Base-by-base conservation (phyloP, 306 rosid genomes). In the Vicia villosa region DNA sequence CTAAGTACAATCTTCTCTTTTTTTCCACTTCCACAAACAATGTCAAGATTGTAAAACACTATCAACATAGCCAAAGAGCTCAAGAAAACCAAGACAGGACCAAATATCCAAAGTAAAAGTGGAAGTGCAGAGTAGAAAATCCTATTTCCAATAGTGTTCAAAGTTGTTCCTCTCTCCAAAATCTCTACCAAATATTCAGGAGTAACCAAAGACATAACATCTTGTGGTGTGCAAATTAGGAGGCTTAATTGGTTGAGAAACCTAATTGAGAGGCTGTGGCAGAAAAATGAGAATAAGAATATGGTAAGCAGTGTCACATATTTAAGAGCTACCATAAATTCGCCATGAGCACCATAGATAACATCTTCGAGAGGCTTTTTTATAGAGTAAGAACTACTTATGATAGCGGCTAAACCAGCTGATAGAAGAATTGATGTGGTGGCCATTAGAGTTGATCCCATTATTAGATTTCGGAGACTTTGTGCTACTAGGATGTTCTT, bases 361-460 rank as follows among this genome's bases (percentile, higher is more conserved):
- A 76, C 14, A 57, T 89, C 95, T 40, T 92, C 81, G 0, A 92
- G 76, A 0, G 98, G 95, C 50, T 84, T 89, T 75, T 92, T 89
- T 19, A 89, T 80, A 20, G 89, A 89, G 57, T 92, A 92, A 2
- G 97, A 85, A 85, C 97, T 89, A 74, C 97, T 92, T 41, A 92
- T 74, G 0, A 92, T 85, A 6, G 96, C 97, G 0, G 91, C 97
- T 5, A 93, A 82, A 0, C 98, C 98, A 0, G 80, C 79, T 41
- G 89, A 82, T n/a, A 93, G 85, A 0, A 93, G 91, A 51, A 93
- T 81, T 3, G 98, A 85, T 0, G 97, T 90, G 3, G 98, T 93
- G 52, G 96, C 98, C 97, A 93, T 93, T 1, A 93, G 83, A 26
- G 97, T 90, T 59, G 91, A 90, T 37, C 97, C 96, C 98, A 93